phyloP scores from a whole-genome alignment of 305 asterid species.

The Nicotiana rustica region DNA sequence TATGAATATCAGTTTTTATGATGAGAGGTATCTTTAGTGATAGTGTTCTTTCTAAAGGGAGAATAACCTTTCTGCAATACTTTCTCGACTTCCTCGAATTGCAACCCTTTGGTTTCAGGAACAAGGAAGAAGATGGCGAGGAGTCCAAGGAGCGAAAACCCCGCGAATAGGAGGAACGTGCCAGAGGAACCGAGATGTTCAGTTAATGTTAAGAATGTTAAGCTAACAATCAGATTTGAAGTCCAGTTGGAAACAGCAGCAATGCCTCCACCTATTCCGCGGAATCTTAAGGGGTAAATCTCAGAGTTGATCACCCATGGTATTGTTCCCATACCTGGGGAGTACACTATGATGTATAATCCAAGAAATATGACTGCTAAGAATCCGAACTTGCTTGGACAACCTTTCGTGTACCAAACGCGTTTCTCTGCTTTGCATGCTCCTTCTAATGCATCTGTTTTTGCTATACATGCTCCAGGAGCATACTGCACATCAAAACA shows the following conservation, averaged over 20 bases:
- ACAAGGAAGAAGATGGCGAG: slow-evolving; percentile 64
- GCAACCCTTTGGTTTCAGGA: slow-evolving; percentile 80
- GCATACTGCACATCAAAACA: slow-evolving; percentile 45
- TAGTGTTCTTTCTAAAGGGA: slow-evolving; percentile 47
- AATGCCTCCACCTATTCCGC: slow-evolving; percentile 81
- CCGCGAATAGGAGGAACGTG: slow-evolving; percentile 75
- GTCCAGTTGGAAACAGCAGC: slow-evolving; percentile 79
- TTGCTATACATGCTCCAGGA: slow-evolving; percentile 66
- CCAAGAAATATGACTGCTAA: slow-evolving; percentile 62
- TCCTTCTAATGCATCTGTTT: slow-evolving; percentile 45
- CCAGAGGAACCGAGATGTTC: slow-evolving; percentile 68
- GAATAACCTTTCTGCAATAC: slow-evolving; percentile 62
- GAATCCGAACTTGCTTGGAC: slow-evolving; percentile 72
- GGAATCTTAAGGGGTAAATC: slow-evolving; percentile 67
- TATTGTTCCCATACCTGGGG: slow-evolving; percentile 85
- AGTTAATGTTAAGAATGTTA: slow-evolving; percentile 68
- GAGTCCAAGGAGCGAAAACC: slow-evolving; percentile 60
- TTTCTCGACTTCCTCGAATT: slow-evolving; percentile 70
- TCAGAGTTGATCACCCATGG: slow-evolving; percentile 85
- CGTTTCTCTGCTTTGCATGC: slow-evolving; percentile 53
- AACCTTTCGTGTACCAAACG: slow-evolving; percentile 70
- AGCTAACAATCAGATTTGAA: slow-evolving; percentile 66
- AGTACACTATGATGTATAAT: slow-evolving; percentile 62
- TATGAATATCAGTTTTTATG: not conserved
- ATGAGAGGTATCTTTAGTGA: slow-evolving; percentile 27